phyloP scores from a whole-genome alignment of 225 moss, liverwort and hornwort species.

The Polytrichum formosum region DNA sequence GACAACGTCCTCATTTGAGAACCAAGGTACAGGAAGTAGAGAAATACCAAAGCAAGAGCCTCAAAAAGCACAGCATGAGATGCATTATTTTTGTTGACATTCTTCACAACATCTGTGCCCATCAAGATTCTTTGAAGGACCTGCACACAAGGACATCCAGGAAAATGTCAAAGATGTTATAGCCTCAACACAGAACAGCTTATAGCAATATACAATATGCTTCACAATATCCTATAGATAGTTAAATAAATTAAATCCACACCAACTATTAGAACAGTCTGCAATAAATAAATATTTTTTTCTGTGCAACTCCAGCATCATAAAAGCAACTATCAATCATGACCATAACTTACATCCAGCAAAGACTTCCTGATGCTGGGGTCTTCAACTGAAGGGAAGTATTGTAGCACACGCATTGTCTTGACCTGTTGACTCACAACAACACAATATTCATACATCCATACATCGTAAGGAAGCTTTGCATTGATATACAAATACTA shows the following conservation, averaged over 20 bases:
- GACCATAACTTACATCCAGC: slow-evolving; percentile 64
- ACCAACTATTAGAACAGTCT: neutral
- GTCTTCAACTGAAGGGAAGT: slow-evolving; percentile 86
- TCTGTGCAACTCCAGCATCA: too few relatives aligned
- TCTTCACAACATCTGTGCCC: slow-evolving; percentile 97
- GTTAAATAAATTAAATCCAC: neutral
- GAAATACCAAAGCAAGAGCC: slow-evolving; percentile 82
- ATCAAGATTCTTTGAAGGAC: slow-evolving; percentile 86
- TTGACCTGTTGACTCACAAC: slow-evolving; percentile 67
- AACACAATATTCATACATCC: neutral
- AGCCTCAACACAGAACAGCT: neutral
- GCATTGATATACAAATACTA: too few relatives aligned
- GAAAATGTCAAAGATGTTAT: neutral
- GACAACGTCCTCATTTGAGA: too few relatives aligned
- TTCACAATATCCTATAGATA: slow-evolving; percentile 5
- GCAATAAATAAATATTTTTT: neutral
- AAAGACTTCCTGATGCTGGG: slow-evolving; percentile 71
- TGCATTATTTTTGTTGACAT: slow-evolving; percentile 98
- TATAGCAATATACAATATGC: neutral
- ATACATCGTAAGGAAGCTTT: too few relatives aligned
- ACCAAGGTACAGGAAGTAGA: neutral
- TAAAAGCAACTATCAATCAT: too few relatives aligned
- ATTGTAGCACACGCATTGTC: slow-evolving; percentile 94
- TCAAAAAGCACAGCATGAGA: slow-evolving; percentile 99
- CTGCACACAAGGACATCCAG: slow-evolving; percentile 34